Evolutionary conservation across 1,284 basidiomycete species (phyloP).

Genomic region (Moesziomyces globuligerus): DNA sequence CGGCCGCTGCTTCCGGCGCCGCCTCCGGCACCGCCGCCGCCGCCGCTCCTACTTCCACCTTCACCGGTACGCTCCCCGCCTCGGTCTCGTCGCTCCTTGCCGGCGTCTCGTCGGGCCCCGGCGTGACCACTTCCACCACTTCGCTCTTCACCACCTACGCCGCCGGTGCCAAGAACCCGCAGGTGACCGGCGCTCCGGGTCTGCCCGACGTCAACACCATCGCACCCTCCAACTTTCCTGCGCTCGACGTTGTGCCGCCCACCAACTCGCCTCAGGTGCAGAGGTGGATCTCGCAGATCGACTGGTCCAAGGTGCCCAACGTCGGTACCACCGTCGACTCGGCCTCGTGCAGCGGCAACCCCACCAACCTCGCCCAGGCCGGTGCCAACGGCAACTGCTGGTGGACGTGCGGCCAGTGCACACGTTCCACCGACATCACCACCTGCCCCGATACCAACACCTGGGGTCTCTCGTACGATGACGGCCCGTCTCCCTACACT

Average conservation of each 20-base stretch:
- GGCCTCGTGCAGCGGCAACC: slow-evolving; percentile 76
- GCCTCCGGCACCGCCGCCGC: slow-evolving; percentile 14
- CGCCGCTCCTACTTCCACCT: slow-evolving; percentile 46
- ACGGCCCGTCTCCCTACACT: slow-evolving; percentile 84
- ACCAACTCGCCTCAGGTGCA: slow-evolving; percentile 77
- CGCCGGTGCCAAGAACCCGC: slow-evolving; percentile 54
- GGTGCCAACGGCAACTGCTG: slow-evolving; percentile 73
- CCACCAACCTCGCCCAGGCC: slow-evolving; percentile 72
- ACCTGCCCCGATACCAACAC: slow-evolving; percentile 81
- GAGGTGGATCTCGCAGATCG: slow-evolving; percentile 77
- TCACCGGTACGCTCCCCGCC: slow-evolving; percentile 53
- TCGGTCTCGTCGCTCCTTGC: slow-evolving; percentile 45
- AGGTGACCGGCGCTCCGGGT: slow-evolving; percentile 55
- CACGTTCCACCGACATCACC: slow-evolving; percentile 77
- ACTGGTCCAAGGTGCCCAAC: slow-evolving; percentile 75
- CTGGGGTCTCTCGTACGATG: slow-evolving; percentile 78
- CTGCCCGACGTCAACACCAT: slow-evolving; percentile 45
- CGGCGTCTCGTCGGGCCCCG: slow-evolving; percentile 49
- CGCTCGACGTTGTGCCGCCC: slow-evolving; percentile 76
- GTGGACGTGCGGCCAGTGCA: slow-evolving; percentile 87
- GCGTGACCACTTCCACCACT: slow-evolving; percentile 42
- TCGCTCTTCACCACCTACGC: slow-evolving; percentile 51
- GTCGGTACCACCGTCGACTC: slow-evolving; percentile 72
- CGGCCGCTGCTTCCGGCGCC: slow-evolving; percentile 17
- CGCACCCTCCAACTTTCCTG: slow-evolving; percentile 73